phyloP scores from a whole-genome alignment of 768 basidiomycete genomes.

The Leucosporidium yakuticum region DNA sequence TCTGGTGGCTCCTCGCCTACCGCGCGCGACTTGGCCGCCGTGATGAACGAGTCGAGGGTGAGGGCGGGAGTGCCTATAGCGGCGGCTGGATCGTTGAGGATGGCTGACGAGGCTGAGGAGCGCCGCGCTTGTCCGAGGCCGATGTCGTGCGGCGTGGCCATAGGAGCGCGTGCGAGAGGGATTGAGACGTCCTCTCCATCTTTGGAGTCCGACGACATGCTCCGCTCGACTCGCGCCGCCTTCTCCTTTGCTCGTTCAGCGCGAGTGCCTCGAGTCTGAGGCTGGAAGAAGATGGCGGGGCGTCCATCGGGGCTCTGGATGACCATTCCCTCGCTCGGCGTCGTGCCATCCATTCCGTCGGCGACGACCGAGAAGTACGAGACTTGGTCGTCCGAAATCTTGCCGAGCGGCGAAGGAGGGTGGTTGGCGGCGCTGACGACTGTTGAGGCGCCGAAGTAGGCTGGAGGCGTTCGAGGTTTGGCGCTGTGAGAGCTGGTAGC shows the following conservation, averaged over 20 bases:
- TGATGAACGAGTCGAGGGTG: slow-evolving; percentile 33
- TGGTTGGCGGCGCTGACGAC: background rate
- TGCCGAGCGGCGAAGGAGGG: slow-evolving; percentile 29
- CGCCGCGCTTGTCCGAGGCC: slow-evolving; percentile 13
- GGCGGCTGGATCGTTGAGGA: background rate
- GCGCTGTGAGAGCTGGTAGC: background rate
- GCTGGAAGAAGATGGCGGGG: slow-evolving; percentile 94
- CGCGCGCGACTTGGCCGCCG: slow-evolving; percentile 12
- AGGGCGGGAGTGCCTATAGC: slow-evolving; percentile 26
- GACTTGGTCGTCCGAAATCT: slow-evolving; percentile 19
- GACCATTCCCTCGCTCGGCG: slow-evolving; percentile 76
- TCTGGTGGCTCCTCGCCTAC: too few relatives aligned
- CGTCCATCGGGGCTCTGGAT: slow-evolving; percentile 90
- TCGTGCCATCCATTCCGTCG: slow-evolving; percentile 51
- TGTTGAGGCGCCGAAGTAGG: slow-evolving; percentile 10
- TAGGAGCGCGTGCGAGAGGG: slow-evolving; percentile 8
- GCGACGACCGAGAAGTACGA: slow-evolving; percentile 33
- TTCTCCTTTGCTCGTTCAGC: slow-evolving; percentile 13
- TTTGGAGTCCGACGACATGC: slow-evolving; percentile 4
- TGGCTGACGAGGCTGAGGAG: background rate
- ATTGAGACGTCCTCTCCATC: background rate
- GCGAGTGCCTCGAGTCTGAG: slow-evolving; percentile 42
- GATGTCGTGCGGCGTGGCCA: slow-evolving; percentile 24
- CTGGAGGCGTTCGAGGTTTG: slow-evolving; percentile 31
- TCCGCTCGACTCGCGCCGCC: slow-evolving; percentile 10